phyloP scores from a whole-genome alignment of 352 stramenopile species.

The Hyphochytrium catenoides region DNA sequence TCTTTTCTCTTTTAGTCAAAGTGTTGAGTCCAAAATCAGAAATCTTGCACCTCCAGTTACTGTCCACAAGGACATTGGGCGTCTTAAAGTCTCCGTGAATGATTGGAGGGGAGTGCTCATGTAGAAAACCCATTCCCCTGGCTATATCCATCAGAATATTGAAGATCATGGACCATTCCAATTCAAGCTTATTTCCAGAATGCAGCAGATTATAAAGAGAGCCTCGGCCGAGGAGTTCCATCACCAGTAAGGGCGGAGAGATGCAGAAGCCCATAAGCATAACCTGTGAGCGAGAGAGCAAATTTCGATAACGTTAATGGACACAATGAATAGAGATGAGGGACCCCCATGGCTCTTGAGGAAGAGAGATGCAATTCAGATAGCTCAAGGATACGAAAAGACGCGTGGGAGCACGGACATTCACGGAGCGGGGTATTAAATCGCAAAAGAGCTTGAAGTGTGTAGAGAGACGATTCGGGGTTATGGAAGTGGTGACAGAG shows the following conservation, averaged over 20 bases:
- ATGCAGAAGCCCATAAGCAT: conserved; percentile 74
- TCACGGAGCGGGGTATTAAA: too few species aligned
- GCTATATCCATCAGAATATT: conserved; percentile 62
- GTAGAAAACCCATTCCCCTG: conserved; percentile 67
- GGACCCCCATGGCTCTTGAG: too few species aligned
- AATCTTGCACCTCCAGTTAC: conserved; percentile 64
- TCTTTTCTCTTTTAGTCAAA: conserved; percentile 4
- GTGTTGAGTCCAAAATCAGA: conserved; percentile 51
- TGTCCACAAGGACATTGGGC: conserved; percentile 62
- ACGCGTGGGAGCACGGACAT: too few species aligned
- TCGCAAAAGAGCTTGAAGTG: too few species aligned
- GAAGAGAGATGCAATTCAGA: too few species aligned
- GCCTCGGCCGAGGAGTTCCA: conserved; percentile 59
- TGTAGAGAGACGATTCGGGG: too few species aligned
- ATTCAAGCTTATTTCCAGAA: conserved; percentile 27
- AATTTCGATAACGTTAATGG: too few species aligned
- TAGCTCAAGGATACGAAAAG: too few species aligned
- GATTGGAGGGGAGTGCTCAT: conserved; percentile 59
- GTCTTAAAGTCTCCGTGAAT: conserved; percentile 69
- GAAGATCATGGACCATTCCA: conserved; percentile 59
- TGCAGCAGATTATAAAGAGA: conserved; percentile 59
- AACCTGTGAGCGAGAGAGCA: too few species aligned
- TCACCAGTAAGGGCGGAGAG: conserved; percentile 58
- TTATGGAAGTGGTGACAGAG: too few species aligned
- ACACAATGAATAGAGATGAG: too few species aligned